Base-by-base conservation (phyloP, 2,329 filamentous ascomycete genomes). In the Colletotrichum viniferum region DNA sequence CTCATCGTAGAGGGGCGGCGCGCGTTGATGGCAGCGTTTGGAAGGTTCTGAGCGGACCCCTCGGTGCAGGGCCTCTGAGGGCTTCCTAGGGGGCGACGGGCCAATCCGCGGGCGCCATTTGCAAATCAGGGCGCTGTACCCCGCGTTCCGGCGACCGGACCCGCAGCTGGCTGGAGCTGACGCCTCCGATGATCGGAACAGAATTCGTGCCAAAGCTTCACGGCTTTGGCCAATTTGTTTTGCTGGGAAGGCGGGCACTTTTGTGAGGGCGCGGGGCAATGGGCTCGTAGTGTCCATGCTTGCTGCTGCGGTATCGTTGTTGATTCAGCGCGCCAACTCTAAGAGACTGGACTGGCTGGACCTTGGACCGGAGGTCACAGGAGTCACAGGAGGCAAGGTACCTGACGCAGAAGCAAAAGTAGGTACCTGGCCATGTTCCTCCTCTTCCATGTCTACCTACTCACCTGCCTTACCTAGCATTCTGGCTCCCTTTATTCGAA, bases 71-170 rank as follows among this genome's bases (percentile, higher is more conserved):
- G 73, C 61, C 56, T 71, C 73, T 72, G 62, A 52, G 43, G 43
- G 43, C 43, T 52, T 52, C 43, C 43, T 13, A 13, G 43, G 63
- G 38, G 55, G 32, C 58, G 58, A 52, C 38, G 56, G 68, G 73
- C 82, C 81, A 84, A 84, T 84, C 77, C 74, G 34, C 52, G 61
- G 55, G 52, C 48, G 38, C 43, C 28, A 77, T 80, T 83, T 83
- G 77, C 79, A 81, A 84, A 83, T 83, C 77, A 63, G 77, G 77
- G 77, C 77, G 78, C 79, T 74, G 76, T 79, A 79, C 83, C 82
- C 83, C 83, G 82, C 82, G 83, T 83, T 83, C 82, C 82, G 81
- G 75, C 77, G 78, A 82, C 81, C 81, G 82, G 82, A 83, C 79
- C 58, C 69, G 48, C 56, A 30, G 21, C 62, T 74, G 38, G 65